phyloP scores from a whole-genome alignment of 2,329 filamentous ascomycete species.

The Hypoxylon sp. region DNA sequence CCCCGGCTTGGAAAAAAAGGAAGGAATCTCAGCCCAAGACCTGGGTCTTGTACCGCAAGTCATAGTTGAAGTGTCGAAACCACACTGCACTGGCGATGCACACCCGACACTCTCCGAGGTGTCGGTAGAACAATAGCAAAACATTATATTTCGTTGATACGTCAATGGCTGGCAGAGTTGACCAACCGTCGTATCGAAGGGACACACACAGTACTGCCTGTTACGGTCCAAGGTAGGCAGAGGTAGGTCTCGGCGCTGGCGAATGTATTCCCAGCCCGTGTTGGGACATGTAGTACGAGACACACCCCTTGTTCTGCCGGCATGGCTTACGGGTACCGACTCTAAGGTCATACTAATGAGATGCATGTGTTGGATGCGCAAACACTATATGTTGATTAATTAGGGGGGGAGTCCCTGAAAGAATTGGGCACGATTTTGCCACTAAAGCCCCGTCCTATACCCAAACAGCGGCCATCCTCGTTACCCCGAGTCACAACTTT shows the following conservation, averaged over 20 bases:
- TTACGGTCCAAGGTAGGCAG: constrained; percentile 21
- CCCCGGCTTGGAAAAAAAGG: constrained; percentile 15
- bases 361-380: constrained; percentile 35
- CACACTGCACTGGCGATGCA: too few species aligned
- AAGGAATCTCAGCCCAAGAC: constrained; percentile 28
- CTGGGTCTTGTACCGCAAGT: constrained; percentile 14
- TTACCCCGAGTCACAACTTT: constrained; percentile 31
- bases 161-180: constrained; percentile 37
- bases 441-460: constrained; percentile 29
- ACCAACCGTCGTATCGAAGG: constrained; percentile 32
- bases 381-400: constrained; percentile 28
- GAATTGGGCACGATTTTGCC: constrained; percentile 42
- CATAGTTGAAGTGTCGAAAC: constrained; percentile 14
- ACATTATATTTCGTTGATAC: constrained; percentile 32
- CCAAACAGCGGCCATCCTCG: constrained; percentile 30
- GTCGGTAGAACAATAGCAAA: constrained; percentile 13
- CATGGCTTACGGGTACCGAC: constrained; percentile 34
- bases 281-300: constrained; percentile 31
- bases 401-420: constrained; percentile 20
- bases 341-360: constrained; percentile 34
- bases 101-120: constrained; percentile 28
- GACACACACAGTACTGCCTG: constrained; percentile 25
- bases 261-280: constrained; percentile 22
- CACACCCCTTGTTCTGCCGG: constrained; percentile 31
- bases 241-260: constrained; percentile 34